Conservation (phyloP, 2,329 filamentous ascomycete species). For the Epichloe elymi region DNA sequence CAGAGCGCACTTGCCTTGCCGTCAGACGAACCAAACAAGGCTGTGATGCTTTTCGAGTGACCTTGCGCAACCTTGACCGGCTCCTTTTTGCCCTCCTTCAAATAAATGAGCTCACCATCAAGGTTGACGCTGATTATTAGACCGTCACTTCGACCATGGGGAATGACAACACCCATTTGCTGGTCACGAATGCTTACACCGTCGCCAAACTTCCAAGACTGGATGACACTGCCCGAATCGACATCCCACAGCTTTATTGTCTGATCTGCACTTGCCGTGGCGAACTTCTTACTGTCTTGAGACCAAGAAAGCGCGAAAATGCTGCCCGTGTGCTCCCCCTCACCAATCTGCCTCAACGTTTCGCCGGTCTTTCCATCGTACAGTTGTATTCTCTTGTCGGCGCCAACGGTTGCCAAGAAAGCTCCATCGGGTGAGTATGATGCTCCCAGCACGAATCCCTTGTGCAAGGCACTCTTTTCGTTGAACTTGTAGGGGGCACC, state of each 20-base stretch:
- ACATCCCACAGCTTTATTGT: slow-evolving; percentile 92
- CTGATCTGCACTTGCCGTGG: slow-evolving; percentile 86
- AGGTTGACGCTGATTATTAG: slow-evolving; percentile 84
- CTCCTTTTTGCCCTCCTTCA: slow-evolving; percentile 55
- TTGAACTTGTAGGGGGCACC: slow-evolving; percentile 95
- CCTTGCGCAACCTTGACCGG: slow-evolving; percentile 66
- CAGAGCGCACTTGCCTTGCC: slow-evolving; percentile 54
- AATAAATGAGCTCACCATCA: slow-evolving; percentile 80
- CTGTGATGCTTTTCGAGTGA: slow-evolving; percentile 84
- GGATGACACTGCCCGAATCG: slow-evolving; percentile 60
- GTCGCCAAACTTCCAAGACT: slow-evolving; percentile 79
- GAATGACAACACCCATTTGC: slow-evolving; percentile 90
- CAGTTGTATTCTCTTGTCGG: slow-evolving; percentile 83
- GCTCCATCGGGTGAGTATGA: slow-evolving; percentile 84
- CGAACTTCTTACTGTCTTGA: slow-evolving; percentile 71
- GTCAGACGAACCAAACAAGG: slow-evolving; percentile 37
- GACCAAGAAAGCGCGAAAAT: slow-evolving; percentile 90
- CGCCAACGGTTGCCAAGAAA: slow-evolving; percentile 73
- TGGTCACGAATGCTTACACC: slow-evolving; percentile 67
- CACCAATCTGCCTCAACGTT: slow-evolving; percentile 60
- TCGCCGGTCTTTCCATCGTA: slow-evolving; percentile 96
- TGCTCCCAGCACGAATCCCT: slow-evolving; percentile 76
- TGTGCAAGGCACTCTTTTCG: slow-evolving; percentile 68
- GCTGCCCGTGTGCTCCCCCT: slow-evolving; percentile 79
- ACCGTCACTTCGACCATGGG: slow-evolving; percentile 66